Percentiles rank a stretch among this genome's conserved stretches.
These are phyloP conservation scores for Sclerotinia spermophila DNA, from an alignment of 2,329 filamentous ascomycete genomes.

Conservation along the genomic window DNA sequence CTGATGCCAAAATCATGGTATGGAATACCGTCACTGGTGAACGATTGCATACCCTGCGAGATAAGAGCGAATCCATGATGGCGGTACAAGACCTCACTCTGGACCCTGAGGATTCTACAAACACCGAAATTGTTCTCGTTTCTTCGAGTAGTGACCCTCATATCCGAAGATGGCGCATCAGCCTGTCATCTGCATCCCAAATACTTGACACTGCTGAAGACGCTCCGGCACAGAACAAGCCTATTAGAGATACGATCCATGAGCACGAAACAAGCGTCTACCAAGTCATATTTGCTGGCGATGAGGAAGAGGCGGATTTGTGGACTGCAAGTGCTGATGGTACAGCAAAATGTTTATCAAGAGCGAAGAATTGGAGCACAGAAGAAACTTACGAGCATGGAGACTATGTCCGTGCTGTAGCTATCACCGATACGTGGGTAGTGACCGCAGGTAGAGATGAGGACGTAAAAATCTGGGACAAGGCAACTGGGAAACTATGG, in stretches of 20 bases:
- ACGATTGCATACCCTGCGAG: slow-evolving; percentile 72
- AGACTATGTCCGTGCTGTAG: slow-evolving; percentile 84
- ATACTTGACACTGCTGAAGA: slow-evolving; percentile 43
- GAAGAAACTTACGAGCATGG: slow-evolving; percentile 76
- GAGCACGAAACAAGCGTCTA: slow-evolving; percentile 92
- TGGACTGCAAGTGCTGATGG: slow-evolving; percentile 95
- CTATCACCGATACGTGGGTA: slow-evolving; percentile 71
- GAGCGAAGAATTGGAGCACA: slow-evolving; percentile 62
- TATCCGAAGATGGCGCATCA: slow-evolving; percentile 73
- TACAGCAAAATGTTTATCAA: slow-evolving; percentile 73
- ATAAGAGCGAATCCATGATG: slow-evolving; percentile 65
- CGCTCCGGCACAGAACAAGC: slow-evolving; percentile 24
- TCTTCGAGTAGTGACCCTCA: slow-evolving; percentile 78
- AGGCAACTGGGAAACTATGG: slow-evolving; percentile 65
- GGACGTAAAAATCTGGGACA: slow-evolving; percentile 86
- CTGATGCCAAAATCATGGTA: slow-evolving; percentile 76
- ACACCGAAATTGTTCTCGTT: slow-evolving; percentile 57
- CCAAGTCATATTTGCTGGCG: slow-evolving; percentile 68
- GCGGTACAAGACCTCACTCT: slow-evolving; percentile 76
- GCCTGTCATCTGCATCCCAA: slow-evolving; percentile 51
- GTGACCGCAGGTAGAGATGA: slow-evolving; percentile 89
- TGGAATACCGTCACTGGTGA: slow-evolving; percentile 71
- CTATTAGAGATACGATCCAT: slow-evolving; percentile 54
- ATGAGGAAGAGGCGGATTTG: slow-evolving; percentile 59
- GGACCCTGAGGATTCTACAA: slow-evolving; percentile 59